Evolutionary conservation across 2,329 filamentous ascomycete genomes (phyloP), one percentile per base, ranked within the genome.

Genomic region (Aspergillus jensenii): DNA sequence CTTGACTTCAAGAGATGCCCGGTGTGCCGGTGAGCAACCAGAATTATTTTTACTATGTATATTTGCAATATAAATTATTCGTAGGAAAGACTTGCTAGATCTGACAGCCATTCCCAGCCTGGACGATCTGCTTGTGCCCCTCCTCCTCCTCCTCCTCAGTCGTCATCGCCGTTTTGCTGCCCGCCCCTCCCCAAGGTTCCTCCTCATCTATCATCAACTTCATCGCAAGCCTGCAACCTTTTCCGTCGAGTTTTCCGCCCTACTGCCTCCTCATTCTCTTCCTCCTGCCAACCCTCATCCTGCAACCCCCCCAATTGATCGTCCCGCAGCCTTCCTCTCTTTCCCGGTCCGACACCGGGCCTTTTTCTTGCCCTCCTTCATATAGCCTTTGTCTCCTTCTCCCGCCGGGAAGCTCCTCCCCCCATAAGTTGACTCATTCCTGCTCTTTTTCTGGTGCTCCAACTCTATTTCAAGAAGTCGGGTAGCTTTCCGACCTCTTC

Each of bases 341-440:
- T 56, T 56, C 52, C 64, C 61, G 61, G 62, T 64, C 63, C 62
- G 64, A 64, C 60, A 65, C 63, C 61, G 63, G 64, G 63, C 59
- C 51, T 59, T 66, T 66, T 65, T 63, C 62, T 66, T 63, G 44
- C 54, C 48, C 59, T 58, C 59, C 52, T 27, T 27, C 25, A 35
- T 48, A 35, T 46, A 46, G 44, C 44, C 12, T 45, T 23, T 19
- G 46, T n/a, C 33, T 19, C 46, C 51, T 27, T 37, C 52, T 43
- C 23, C 62, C 62, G 55, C 54, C 62, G 59, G 61, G 59, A 62
- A 61, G 59, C 52, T 59, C 58, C 59, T 57, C 47, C 53, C 54
- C 27, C 44, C 55, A 54, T 39, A 56, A 58, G 53, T 60, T 65
- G 63, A 65, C 60, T 65, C 63, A 65, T 51, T 49, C 31, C 45